Percentiles rank a stretch among this genome's conserved stretches.
phyloP scores from a whole-genome alignment of 257 asterid species.

The Anisodus tanguticus region DNA sequence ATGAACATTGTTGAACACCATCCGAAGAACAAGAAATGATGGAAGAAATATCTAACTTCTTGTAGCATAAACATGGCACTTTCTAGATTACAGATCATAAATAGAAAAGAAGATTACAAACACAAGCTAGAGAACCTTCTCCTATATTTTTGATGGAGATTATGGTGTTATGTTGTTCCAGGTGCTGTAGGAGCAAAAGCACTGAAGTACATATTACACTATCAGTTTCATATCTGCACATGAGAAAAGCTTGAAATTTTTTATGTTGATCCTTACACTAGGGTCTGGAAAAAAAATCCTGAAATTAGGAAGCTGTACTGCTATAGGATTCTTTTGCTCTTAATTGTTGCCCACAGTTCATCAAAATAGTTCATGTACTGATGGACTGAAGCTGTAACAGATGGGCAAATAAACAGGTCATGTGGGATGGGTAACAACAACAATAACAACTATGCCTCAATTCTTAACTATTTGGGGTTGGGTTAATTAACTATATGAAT shows the following conservation, averaged over 20 bases:
- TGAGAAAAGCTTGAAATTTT: slow-evolving; percentile 14
- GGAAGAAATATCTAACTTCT: slow-evolving; percentile 10
- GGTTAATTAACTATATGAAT: neutral
- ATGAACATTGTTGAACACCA: slow-evolving; percentile 5
- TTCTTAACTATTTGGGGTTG: neutral
- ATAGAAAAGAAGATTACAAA: neutral
- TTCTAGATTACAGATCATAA: slow-evolving; percentile 21
- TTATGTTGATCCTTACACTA: slow-evolving; percentile 18
- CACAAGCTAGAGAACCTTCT: slow-evolving; percentile 26
- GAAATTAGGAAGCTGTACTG: neutral
- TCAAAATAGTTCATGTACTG: slow-evolving; percentile 21
- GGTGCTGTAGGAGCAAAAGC: slow-evolving; percentile 22
- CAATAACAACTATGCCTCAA: neutral
- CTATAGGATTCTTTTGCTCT: slow-evolving; percentile 18
- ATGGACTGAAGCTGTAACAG: slow-evolving; percentile 26
- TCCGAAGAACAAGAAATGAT: neutral
- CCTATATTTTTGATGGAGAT: neutral
- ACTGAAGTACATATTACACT: slow-evolving; percentile 1
- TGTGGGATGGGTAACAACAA: neutral
- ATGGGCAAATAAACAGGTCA: neutral
- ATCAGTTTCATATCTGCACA: slow-evolving; percentile 6
- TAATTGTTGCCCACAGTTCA: slow-evolving; percentile 1
- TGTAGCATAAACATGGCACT: slow-evolving; percentile 9
- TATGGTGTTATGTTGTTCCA: slow-evolving; percentile 15
- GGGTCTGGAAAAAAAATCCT: neutral